Percentiles rank a stretch among this genome's conserved stretches.
Conservation (phyloP, 2,329 filamentous ascomycete genomes). For the Periglandula ipomoeae region DNA sequence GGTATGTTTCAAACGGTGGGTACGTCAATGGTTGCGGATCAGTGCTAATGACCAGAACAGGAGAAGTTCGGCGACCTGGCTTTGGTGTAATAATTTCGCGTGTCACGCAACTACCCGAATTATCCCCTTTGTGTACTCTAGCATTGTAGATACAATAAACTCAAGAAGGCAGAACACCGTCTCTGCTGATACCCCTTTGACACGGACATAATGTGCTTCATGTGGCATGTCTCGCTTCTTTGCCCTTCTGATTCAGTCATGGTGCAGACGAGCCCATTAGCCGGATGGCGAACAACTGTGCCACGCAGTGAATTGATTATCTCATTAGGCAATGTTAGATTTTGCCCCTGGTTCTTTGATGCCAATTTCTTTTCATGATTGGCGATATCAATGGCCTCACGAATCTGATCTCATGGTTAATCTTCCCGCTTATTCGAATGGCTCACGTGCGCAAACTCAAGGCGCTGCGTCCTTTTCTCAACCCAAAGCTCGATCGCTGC, state of each 20-base stretch:
- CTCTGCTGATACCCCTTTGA: conserved; percentile 23
- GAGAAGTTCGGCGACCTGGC: conserved; percentile 99
- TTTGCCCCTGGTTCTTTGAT: too few relatives aligned
- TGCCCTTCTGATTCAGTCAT: not conserved
- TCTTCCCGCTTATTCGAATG: too few relatives aligned
- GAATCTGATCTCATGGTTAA: too few relatives aligned
- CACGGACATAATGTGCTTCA: not conserved
- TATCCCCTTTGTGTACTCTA: conserved; percentile 55
- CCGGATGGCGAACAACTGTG: not conserved
- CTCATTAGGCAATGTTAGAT: too few relatives aligned
- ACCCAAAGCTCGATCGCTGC: too few relatives aligned
- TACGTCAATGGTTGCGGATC: not conserved
- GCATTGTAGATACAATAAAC: conserved; percentile 57
- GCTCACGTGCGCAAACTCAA: too few relatives aligned
- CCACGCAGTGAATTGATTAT: too few relatives aligned
- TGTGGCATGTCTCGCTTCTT: not conserved
- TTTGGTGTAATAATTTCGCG: conserved; percentile 60
- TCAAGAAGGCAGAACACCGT: conserved; percentile 21
- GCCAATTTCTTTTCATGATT: too few relatives aligned
- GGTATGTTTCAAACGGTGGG: conserved; percentile 44
- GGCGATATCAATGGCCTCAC: too few relatives aligned
- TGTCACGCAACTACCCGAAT: conserved; percentile 27
- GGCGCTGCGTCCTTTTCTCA: too few relatives aligned
- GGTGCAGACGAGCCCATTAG: not conserved
- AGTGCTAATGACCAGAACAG: conserved; percentile 48